These are phyloP conservation scores for Pterocarpus macrocarpus DNA, from an alignment of 306 rosid species.

Conservation along the genomic window DNA sequence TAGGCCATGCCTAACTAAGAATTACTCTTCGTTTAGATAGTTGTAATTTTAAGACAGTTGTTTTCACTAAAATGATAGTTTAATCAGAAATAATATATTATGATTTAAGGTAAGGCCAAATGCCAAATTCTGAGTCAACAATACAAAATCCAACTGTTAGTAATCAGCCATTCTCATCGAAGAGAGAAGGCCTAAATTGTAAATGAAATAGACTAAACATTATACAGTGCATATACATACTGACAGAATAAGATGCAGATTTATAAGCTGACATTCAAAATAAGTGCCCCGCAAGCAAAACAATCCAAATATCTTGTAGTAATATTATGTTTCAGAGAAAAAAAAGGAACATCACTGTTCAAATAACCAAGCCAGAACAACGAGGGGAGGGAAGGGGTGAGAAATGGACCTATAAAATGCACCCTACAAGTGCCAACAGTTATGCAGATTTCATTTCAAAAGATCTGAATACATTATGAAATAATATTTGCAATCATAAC, in stretches of 20 bases:
- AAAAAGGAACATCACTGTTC: background rate
- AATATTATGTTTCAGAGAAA: background rate
- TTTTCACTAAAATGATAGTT: conserved; percentile 2
- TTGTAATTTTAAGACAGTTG: background rate
- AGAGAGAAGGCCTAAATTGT: conserved; percentile 14
- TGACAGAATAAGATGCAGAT: conserved; percentile 4
- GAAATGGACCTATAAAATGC: background rate
- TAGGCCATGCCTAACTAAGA: too few species aligned
- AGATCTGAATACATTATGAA: conserved; percentile 15
- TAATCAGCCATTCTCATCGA: background rate
- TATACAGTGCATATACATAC: background rate
- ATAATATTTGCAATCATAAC: background rate
- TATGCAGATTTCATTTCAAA: conserved; percentile 9
- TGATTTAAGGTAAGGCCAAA: background rate
- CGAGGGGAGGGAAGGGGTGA: background rate
- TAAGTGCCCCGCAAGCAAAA: conserved; percentile 13
- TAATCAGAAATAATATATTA: background rate
- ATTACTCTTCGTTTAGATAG: too few species aligned
- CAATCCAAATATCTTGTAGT: background rate
- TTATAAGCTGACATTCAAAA: background rate
- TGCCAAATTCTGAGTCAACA: conserved; percentile 6
- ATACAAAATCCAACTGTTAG: background rate
- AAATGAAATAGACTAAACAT: conserved; percentile 3
- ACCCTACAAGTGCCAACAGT: conserved; percentile 11
- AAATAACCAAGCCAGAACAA: background rate